Evolutionary conservation across 805 yeast species (phyloP).

Genomic region (Metschnikowia santaceciliae): DNA sequence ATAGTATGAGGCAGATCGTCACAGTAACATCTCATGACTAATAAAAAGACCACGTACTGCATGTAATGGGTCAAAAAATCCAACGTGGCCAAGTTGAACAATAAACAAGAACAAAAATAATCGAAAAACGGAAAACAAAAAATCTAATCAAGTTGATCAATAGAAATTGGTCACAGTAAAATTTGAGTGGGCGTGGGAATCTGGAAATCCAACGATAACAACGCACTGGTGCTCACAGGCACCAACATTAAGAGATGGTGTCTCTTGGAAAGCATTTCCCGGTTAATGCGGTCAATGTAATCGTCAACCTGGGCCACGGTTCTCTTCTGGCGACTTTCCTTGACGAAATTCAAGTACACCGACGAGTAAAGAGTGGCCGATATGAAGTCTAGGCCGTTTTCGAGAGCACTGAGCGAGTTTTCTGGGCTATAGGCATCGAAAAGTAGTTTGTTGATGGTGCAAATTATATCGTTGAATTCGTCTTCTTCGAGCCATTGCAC

Average conservation of each 20-base stretch:
- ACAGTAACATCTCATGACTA: too few species aligned
- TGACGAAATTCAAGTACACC: constrained; percentile 14
- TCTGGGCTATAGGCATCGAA: constrained; percentile 38
- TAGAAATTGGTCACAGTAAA: background rate
- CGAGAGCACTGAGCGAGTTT: constrained; percentile 22
- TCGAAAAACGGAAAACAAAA: too few species aligned
- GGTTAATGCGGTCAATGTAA: constrained; percentile 27
- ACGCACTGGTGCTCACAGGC: constrained; percentile 51
- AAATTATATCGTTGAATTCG: constrained; percentile 43
- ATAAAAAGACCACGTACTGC: too few species aligned
- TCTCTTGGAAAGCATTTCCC: constrained; percentile 17
- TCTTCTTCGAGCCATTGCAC: constrained; percentile 21
- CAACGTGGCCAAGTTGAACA: too few species aligned
- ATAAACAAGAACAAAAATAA: too few species aligned
- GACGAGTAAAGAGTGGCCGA: constrained; percentile 33
- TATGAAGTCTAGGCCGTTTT: constrained; percentile 40
- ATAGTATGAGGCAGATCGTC: too few species aligned
- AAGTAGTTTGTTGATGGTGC: constrained; percentile 41
- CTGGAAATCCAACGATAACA: constrained; percentile 54
- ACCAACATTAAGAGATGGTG: constrained; percentile 33
- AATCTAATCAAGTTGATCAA: background rate
- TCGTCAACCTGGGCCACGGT: constrained; percentile 39
- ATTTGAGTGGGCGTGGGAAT: constrained; percentile 32
- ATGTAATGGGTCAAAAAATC: too few species aligned
- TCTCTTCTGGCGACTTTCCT: constrained; percentile 24